Base-by-base conservation (phyloP, 192 early-diverging fungal genomes). In the Umbelopsis ramanniana region DNA sequence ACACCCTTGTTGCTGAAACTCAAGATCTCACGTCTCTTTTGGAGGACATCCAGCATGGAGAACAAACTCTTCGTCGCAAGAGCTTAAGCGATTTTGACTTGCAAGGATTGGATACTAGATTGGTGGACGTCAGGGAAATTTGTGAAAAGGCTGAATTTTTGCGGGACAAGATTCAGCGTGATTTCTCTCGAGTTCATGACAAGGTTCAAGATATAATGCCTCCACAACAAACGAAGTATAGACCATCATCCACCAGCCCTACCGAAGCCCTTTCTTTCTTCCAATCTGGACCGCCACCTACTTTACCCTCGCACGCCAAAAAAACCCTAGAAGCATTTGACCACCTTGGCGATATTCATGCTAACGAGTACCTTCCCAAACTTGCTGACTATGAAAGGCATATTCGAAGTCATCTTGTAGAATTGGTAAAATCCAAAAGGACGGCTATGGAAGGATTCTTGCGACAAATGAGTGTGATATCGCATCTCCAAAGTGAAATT, bases 321-420 rank as follows among this genome's bases (percentile, higher is more conserved):
- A 75, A 79, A 10, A 76, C 75, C 3, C 55, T 84, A 2, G 84
- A 88, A 47, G 76, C 84, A n/a, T 68, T 87, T 26, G 73, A 78
- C 6, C 78, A 80, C 38, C 72, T 88, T 19, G 84, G 84, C 0
- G 70, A 76, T 0, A 78, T 84, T 29, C 83, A 88, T 48, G 55
- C 66, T 1, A 70, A 55, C 5, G 86, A 88, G 9, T 86, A 86
- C 70, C 29, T 83, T 1, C 73, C 81, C 2, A 72, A 79, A 43
- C 29, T 79, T 10, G 19, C 9, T 26, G 46, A 54, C 2, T 78
- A 78, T 38, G 76, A 78, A 40, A n/a, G 6, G 14, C 50, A 26
- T 33, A 43, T 78, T 3, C 63, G 76, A 11, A 45, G 70, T 17
- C 40, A 46, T 22, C n/a, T 78, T 0, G 48, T 45, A 3, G 38